Base-by-base conservation (phyloP, 2,329 filamentous ascomycete species). In the Fusarium aywerte region DNA sequence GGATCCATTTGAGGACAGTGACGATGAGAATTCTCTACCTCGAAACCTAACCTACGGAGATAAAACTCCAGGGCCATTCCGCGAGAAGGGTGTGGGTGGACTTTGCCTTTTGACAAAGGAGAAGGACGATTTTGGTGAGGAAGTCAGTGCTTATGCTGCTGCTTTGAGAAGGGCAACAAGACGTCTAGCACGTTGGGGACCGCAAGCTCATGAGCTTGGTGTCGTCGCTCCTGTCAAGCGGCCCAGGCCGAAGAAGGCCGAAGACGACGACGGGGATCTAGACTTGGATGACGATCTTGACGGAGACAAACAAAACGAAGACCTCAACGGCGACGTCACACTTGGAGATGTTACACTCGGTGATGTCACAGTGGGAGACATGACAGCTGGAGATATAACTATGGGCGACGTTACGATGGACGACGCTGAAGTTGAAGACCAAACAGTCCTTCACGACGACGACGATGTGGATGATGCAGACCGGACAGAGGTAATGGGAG, bases 101-200 rank as follows among this genome's bases (percentile, higher is more conserved):
- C 83, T 92, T 36, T 87, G 85, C 51, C 88, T 86, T 31, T 80
- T 91, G 1, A 79, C 79, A 20, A 78, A 80, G 16, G 91, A 94
- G 74, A 78, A 83, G 0, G 90, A 92, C 63, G 92, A 95, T 77
- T 91, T 89, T 69, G 92, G 92, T 40, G 92, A 95, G 76, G 91
- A 95, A 76, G 83, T 88, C 7, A 84, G 85, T 54, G 83, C 87
- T 2, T 89, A 92, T 58, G 85, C 88, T 5, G 87, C 90, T 12
- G 85, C 91, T 9, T 79, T 95, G 18, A 82, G 89, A 52, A 85
- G 90, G 16, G 83, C 85, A 2, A 80, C 83, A 20, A 84, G 92
- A 27, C 84, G 92, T 38, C 80, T 95, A n/a, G 81, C 85, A 51
- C 85, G 92, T 31, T 95, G 92, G 92, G 80, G 80, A n/a, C 78